Base-by-base conservation (phyloP, 2,329 filamentous ascomycete genomes). In the Beauveria pseudobassiana region DNA sequence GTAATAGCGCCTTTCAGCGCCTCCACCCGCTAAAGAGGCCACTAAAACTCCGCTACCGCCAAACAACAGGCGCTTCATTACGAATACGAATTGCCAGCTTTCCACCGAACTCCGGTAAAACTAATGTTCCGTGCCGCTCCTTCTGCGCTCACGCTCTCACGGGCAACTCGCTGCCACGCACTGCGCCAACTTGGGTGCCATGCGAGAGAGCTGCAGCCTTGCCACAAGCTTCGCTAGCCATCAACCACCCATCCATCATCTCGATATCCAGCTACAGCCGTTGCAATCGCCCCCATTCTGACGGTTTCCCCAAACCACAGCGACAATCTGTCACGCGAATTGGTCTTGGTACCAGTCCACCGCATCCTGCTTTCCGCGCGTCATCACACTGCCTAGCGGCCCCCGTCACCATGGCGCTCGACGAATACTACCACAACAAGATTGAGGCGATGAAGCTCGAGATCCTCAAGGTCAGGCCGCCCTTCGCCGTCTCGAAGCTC, bases 371-470 rank as follows among this genome's bases (percentile, higher is more conserved):
- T 45, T 38, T 26, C 50, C 38, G 40, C 53, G 43, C 38, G 60
- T 40, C 59, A 54, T 30, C 51, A 20, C 42, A 52, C 59, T 54
- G 59, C 59, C 59, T 49, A 61, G 50, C 59, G 59, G 59, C 50
- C 51, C 49, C 66, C 70, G 70, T 66, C 84, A 87, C 74, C 75
- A 99, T 99, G 95, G 93, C 93, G 85, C 90, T 99, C 80, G 95
- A 98, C 78, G 96, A 90, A 78, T 99, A 97, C 82, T 99, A 96
- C 78, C 91, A 95, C 80, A 98, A 98, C 84, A 99, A 99, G 84
- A 98, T 98, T 80, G 95, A 99, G 90, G 88, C 90, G 76, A 96
- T 98, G 90, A 98, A 98, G 89, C 92, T 99, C 76, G 93, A 99
- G 86, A 99, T 99, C 75, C 93, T 99, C 76, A 93, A 98, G 79